Base-by-base conservation (phyloP, 805 yeast species). In the Yarrowia deformans region DNA sequence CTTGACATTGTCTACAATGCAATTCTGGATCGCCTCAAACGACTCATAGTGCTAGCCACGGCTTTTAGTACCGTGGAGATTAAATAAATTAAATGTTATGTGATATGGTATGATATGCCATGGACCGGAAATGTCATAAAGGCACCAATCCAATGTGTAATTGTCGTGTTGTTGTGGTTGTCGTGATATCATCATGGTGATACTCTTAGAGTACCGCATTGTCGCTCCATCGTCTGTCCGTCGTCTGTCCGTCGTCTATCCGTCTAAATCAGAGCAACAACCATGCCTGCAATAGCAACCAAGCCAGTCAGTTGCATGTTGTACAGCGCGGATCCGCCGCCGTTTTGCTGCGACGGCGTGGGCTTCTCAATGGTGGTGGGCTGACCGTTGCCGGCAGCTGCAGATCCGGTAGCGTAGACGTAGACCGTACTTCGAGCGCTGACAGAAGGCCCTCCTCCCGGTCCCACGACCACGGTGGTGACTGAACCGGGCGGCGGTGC, bases 1-100 rank as follows among this genome's bases (percentile, higher is more conserved):
- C n/a, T n/a, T n/a, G 5, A 35, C 39, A 35, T 23, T 23, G 29
- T 23, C 29, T 23, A 23, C 29, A 23, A 4, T 23, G 4, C 29
- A 23, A 4, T 23, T 23, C 29, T 23, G 29, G 29, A 23, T 23
- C 29, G 4, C 29, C 3, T 23, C 29, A 23, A 23, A 23, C 29
- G 37, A 8, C 37, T 34, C 37, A 34, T 34, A 23, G 52, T 46
- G 9, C 29, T 3, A 29, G 18, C 54, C 43, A 35, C 32, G 32
- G 58, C 40, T n/a, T 10, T n/a, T 10, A 34, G 40, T 34, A 12
- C 58, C 58, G 39, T 19, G 58, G 58, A 12, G 58, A 37, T 52
- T 52, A 52, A 52, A 52, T 52, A 52, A 52, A 52, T 52, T 52
- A 52, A 52, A 52, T 49, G 54, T 32, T 49, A 52, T 52, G 58